phyloP scores from a whole-genome alignment of 495 filamentous ascomycete genomes.

The Xanthoparmelia taractica region DNA sequence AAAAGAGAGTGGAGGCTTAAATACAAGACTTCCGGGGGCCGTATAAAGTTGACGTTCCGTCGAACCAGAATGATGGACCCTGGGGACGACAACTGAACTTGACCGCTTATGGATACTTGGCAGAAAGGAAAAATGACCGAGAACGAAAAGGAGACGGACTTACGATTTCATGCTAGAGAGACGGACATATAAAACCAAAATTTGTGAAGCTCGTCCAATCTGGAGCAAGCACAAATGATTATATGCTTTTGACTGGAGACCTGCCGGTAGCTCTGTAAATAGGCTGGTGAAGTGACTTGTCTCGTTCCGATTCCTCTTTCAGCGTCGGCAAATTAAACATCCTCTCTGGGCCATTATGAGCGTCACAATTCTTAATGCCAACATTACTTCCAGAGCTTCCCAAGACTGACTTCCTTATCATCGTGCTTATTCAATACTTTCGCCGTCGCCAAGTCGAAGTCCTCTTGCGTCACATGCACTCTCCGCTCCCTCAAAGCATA shows the following conservation, averaged over 20 bases:
- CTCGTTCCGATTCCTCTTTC: background rate
- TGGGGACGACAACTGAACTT: background rate
- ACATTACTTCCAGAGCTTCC: slow-evolving; percentile 84
- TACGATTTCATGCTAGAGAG: background rate
- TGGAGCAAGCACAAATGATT: background rate
- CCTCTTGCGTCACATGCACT: slow-evolving; percentile 97
- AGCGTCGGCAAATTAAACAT: background rate
- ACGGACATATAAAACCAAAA: background rate
- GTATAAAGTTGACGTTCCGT: background rate
- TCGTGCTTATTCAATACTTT: slow-evolving; percentile 99
- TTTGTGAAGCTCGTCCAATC: background rate
- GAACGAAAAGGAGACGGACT: background rate
- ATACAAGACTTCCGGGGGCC: slow-evolving; percentile 12
- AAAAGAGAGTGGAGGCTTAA: slow-evolving; percentile 16
- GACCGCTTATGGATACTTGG: background rate
- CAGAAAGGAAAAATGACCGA: background rate
- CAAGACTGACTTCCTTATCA: slow-evolving; percentile 87
- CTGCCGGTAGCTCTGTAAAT: background rate
- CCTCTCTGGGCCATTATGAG: background rate
- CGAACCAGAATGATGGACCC: background rate
- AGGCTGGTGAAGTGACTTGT: background rate
- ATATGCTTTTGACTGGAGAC: background rate
- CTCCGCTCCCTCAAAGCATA: slow-evolving; percentile 89
- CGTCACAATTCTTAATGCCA: background rate
- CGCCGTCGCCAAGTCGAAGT: slow-evolving; percentile 96